phyloP scores from a whole-genome alignment of 805 yeast genomes.

The Nakazawaea molendinolei region DNA sequence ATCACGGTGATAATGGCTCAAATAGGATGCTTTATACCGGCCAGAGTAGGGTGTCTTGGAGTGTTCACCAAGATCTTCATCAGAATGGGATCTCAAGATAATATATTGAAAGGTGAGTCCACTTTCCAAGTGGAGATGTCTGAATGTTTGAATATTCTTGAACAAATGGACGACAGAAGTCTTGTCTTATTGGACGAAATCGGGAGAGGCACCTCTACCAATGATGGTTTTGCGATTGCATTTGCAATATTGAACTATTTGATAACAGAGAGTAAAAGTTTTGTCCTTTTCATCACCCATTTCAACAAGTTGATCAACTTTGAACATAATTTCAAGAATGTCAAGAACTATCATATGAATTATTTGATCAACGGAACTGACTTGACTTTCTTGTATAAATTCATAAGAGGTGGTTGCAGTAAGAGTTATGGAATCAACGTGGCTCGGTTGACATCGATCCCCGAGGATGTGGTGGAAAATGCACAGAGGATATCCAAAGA shows the following conservation, averaged over 20 bases:
- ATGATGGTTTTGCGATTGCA: constrained; percentile 81
- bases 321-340: constrained; percentile 32
- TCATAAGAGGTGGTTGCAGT: constrained; percentile 43
- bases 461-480: constrained; percentile 33
- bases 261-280: constrained; percentile 23
- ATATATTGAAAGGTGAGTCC: constrained; percentile 66
- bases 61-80: constrained; percentile 48
- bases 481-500: constrained; percentile 34
- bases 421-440: constrained; percentile 82
- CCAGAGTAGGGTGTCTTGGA: constrained; percentile 52
- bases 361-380: constrained; percentile 29
- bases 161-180: constrained; percentile 43
- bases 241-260: constrained; percentile 62
- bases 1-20: constrained; percentile 67
- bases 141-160: constrained; percentile 56
- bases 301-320: constrained; percentile 60
- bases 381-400: constrained; percentile 46
- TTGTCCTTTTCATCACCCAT: constrained; percentile 79
- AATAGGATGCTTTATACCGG: constrained; percentile 73
- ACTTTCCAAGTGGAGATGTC: constrained; percentile 77
- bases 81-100: constrained; percentile 81
- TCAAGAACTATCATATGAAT: constrained; percentile 69
- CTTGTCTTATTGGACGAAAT: constrained; percentile 67
- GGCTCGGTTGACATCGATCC: constrained; percentile 67
- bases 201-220: constrained; percentile 64